Conservation (phyloP, 2,329 filamentous ascomycete genomes). For the Claviceps paspali region DNA sequence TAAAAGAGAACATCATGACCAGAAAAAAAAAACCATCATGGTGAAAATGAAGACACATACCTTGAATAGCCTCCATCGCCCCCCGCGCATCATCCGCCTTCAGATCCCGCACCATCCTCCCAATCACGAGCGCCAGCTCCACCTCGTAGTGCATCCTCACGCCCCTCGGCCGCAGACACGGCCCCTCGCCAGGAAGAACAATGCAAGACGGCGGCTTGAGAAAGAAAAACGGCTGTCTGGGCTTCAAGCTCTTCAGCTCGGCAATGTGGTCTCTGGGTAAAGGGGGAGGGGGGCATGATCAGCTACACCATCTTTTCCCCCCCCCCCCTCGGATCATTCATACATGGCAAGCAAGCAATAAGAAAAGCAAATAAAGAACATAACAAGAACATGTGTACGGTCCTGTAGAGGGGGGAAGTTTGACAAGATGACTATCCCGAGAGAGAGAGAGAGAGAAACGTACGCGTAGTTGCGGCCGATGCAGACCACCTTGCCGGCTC, state of each 20-base stretch:
- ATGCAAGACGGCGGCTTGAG: conserved; percentile 85
- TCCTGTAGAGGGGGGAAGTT: no score
- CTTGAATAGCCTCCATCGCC: conserved; percentile 70
- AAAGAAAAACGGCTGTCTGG: conserved; percentile 98
- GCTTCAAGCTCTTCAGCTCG: conserved; percentile 74
- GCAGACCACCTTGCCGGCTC: conserved; percentile 67
- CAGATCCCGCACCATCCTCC: conserved; percentile 63
- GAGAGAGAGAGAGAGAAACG: no score
- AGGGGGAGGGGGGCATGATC: no score
- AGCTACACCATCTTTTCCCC: no score
- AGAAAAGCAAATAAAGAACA: background rate
- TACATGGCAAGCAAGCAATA: no score
- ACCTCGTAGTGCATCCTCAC: conserved; percentile 89
- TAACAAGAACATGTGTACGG: no score
- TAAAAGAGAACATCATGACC: background rate
- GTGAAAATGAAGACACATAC: conserved; percentile 26
- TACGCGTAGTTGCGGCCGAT: conserved; percentile 95
- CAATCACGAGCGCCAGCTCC: conserved; percentile 80
- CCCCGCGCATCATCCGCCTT: conserved; percentile 56
- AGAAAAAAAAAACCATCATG: background rate
- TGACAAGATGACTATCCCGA: no score
- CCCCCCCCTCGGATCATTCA: no score
- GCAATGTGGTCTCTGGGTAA: conserved; percentile 66
- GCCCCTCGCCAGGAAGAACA: conserved; percentile 60
- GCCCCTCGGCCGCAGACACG: conserved; percentile 68